Conservation (phyloP, 2,329 filamentous ascomycete species). For the Talaromyces pinophilus region DNA sequence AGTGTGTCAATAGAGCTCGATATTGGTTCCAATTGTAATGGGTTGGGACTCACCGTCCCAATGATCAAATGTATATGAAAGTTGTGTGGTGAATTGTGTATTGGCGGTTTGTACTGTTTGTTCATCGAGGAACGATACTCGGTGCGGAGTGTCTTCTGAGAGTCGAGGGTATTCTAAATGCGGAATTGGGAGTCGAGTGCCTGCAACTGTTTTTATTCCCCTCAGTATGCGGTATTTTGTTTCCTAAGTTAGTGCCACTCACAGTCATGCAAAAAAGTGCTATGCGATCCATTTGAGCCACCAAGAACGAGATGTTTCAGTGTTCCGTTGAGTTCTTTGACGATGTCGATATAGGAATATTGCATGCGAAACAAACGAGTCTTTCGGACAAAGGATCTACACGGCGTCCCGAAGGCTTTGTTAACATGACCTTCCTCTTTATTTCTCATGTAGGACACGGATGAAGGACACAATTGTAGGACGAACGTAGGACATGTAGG, state of each 20-base stretch:
- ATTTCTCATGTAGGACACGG: background rate
- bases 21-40: background rate
- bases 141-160: conserved; percentile 36
- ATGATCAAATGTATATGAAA: conserved; percentile 47
- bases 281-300: conserved; percentile 40
- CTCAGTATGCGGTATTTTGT: background rate
- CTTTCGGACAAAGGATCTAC: conserved; percentile 43
- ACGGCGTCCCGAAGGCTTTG: background rate
- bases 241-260: conserved; percentile 24
- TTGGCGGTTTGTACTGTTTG: conserved; percentile 45
- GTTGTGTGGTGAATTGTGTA: conserved; percentile 43
- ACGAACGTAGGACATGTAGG: background rate
- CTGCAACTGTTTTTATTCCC: conserved; percentile 33
- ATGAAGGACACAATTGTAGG: background rate
- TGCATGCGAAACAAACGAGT: conserved; percentile 44
- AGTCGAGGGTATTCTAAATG: conserved; percentile 47
- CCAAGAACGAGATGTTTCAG: conserved; percentile 42
- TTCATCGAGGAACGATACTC: conserved; percentile 46
- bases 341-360: conserved; percentile 43
- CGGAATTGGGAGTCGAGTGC: conserved; percentile 42
- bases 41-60: conserved; percentile 37
- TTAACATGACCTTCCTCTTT: background rate
- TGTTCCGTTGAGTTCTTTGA: conserved; percentile 40
- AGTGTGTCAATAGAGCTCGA: background rate
- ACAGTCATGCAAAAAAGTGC: conserved; percentile 43